Evolutionary conservation across 2,329 filamentous ascomycete genomes (phyloP).

Genomic region (Metarhizium anisopliae): DNA sequence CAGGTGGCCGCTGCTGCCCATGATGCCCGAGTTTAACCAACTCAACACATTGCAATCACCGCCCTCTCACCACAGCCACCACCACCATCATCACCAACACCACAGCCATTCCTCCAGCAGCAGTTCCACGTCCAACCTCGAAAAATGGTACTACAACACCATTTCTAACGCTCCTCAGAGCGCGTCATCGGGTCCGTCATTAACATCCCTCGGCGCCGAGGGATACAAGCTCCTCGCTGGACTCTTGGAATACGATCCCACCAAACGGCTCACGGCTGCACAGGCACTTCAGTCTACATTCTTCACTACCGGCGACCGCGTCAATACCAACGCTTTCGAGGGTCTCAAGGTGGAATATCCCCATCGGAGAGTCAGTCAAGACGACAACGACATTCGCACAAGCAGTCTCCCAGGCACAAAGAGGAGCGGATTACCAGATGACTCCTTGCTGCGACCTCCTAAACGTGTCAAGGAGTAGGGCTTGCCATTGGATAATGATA

Average conservation of each 20-base stretch:
- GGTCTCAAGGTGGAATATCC: constrained; percentile 85
- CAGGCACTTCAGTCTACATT: constrained; percentile 87
- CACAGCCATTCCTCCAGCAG: constrained; percentile 7
- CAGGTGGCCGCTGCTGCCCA: constrained; percentile 72
- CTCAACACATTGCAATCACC: constrained; percentile 48
- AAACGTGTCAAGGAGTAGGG: constrained; percentile 53
- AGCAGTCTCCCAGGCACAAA: constrained; percentile 87
- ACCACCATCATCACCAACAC: constrained; percentile 19
- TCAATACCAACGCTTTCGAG: constrained; percentile 82
- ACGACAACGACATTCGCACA: constrained; percentile 93
- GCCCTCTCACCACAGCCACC: constrained; percentile 27
- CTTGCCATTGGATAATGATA: background rate
- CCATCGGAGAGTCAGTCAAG: constrained; percentile 78
- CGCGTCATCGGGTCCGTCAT: constrained; percentile 19
- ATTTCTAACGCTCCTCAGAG: constrained; percentile 46
- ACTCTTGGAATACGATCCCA: constrained; percentile 86
- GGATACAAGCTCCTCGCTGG: constrained; percentile 75
- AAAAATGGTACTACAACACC: constrained; percentile 72
- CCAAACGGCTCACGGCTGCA: constrained; percentile 77
- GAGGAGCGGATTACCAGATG: constrained; percentile 75
- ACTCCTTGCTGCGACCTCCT: constrained; percentile 53
- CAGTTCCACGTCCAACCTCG: constrained; percentile 43
- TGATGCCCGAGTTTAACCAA: constrained; percentile 81
- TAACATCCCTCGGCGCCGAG: constrained; percentile 60
- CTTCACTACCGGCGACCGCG: constrained; percentile 65